phyloP scores from a whole-genome alignment of 345 rosid genomes.

The Aquilaria yunnanensis region DNA sequence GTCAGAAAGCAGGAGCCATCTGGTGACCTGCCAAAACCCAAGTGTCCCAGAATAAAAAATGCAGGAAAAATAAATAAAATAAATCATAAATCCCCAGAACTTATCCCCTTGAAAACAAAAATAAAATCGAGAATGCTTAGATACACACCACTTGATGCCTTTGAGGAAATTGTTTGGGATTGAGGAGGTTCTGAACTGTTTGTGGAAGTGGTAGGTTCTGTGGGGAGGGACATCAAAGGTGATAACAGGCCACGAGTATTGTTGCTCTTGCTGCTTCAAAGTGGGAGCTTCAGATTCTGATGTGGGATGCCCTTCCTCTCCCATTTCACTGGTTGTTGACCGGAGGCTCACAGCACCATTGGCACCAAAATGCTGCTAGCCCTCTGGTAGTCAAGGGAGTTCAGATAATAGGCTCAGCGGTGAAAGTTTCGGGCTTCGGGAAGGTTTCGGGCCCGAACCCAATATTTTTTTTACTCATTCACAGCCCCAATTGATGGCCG shows the following conservation, averaged over 20 bases:
- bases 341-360: no score
- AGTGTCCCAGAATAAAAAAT: constrained; percentile 2
- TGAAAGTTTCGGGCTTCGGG: no score
- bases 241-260: constrained; percentile 42
- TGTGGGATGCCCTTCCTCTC: constrained; percentile 3
- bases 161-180: constrained; percentile 88
- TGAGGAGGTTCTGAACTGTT: constrained; percentile 50
- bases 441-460: no score
- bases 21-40: constrained; percentile 66
- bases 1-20: constrained; percentile 87
- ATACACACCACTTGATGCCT: constrained; percentile 64
- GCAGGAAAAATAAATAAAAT: background rate
- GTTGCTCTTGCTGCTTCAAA: constrained; percentile 18
- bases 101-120: background rate
- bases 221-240: constrained; percentile 62
- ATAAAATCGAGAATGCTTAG: background rate
- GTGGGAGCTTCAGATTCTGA: constrained; percentile 12
- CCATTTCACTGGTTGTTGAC: no score
- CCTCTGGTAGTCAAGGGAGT: no score
- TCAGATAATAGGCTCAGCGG: no score
- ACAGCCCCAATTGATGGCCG: no score
- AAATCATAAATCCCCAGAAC: background rate
- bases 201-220: constrained; percentile 58
- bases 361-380: no score
- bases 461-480: no score